Conservation (phyloP, 148 eudicot genomes). For the Hydrangea macrophylla region DNA sequence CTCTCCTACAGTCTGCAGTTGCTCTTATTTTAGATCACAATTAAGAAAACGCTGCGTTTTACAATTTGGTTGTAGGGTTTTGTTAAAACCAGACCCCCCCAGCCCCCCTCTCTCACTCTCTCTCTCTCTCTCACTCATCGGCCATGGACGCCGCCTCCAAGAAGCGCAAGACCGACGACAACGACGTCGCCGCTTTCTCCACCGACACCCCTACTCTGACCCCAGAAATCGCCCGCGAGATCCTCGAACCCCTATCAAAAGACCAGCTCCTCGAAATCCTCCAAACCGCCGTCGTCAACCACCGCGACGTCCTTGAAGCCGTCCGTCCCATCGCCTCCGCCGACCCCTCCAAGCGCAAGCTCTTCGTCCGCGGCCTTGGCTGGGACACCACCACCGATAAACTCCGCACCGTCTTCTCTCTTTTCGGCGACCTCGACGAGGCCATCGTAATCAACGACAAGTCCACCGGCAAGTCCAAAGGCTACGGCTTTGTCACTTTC, state of each 20-base stretch:
- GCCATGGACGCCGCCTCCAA: conserved; percentile 59
- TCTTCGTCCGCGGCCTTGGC: conserved; percentile 80
- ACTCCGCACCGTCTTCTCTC: conserved; percentile 43
- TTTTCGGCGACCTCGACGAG: conserved; percentile 70
- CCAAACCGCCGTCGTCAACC: conserved; percentile 45
- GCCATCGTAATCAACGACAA: conserved; percentile 78
- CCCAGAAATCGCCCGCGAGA: conserved; percentile 52
- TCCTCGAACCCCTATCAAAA: conserved; percentile 49
- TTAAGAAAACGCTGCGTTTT: too few relatives aligned
- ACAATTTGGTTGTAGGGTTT: too few relatives aligned
- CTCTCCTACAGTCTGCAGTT: too few relatives aligned
- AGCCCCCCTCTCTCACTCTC: too few relatives aligned
- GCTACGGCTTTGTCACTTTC: conserved; percentile 83
- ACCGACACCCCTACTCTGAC: conserved; percentile 32
- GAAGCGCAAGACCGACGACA: conserved; percentile 85
- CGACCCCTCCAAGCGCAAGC: conserved; percentile 70
- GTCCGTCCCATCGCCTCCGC: conserved; percentile 72
- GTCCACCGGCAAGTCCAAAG: conserved; percentile 59
- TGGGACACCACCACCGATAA: conserved; percentile 64
- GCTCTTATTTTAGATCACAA: too few relatives aligned
- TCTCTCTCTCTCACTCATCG: not conserved
- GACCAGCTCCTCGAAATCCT: conserved; percentile 58
- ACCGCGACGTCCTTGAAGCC: conserved; percentile 52
- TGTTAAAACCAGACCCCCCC: too few relatives aligned
- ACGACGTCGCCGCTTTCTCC: conserved; percentile 37